Percentiles rank a stretch among this genome's conserved stretches.
phyloP scores from a whole-genome alignment of 2,329 filamentous ascomycete species.

The Trichoderma sp. region DNA sequence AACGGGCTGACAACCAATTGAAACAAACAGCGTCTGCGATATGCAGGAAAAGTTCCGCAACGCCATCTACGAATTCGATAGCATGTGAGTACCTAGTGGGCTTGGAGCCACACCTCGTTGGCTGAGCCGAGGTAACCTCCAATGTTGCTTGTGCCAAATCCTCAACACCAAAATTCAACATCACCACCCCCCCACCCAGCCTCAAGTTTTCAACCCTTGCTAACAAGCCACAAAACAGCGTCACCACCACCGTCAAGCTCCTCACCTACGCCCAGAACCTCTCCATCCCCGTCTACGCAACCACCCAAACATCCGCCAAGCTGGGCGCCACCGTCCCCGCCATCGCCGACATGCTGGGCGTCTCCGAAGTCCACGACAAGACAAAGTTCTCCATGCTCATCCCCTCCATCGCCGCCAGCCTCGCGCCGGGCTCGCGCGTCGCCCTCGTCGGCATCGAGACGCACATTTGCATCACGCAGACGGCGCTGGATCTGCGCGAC shows the following conservation, averaged over 20 bases:
- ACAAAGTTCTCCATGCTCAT: conserved; percentile 87
- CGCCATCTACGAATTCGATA: conserved; percentile 82
- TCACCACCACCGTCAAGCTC: conserved; percentile 69
- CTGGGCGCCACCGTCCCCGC: conserved; percentile 80
- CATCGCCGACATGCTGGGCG: conserved; percentile 56
- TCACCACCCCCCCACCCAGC: neutral
- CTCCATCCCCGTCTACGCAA: conserved; percentile 77
- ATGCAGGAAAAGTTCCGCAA: conserved; percentile 89
- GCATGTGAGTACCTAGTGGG: conserved; percentile 58
- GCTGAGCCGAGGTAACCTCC: neutral
- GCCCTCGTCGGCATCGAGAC: conserved; percentile 89
- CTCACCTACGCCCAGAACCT: conserved; percentile 65
- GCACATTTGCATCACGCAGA: conserved; percentile 95
- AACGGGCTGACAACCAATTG: conserved; percentile 3
- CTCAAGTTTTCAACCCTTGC: neutral
- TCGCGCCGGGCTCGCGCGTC: conserved; percentile 53
- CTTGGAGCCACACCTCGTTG: neutral
- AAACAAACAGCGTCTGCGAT: conserved; percentile 74
- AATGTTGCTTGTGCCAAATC: neutral
- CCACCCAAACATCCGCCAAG: conserved; percentile 78
- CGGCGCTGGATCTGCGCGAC: conserved; percentile 75
- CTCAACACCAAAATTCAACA: neutral
- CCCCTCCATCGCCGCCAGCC: conserved; percentile 58
- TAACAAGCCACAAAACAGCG: conserved; percentile 36
- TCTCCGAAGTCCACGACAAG: conserved; percentile 72